phyloP scores from a whole-genome alignment of 2,329 filamentous ascomycete species.

The Fusarium lyarnte region DNA sequence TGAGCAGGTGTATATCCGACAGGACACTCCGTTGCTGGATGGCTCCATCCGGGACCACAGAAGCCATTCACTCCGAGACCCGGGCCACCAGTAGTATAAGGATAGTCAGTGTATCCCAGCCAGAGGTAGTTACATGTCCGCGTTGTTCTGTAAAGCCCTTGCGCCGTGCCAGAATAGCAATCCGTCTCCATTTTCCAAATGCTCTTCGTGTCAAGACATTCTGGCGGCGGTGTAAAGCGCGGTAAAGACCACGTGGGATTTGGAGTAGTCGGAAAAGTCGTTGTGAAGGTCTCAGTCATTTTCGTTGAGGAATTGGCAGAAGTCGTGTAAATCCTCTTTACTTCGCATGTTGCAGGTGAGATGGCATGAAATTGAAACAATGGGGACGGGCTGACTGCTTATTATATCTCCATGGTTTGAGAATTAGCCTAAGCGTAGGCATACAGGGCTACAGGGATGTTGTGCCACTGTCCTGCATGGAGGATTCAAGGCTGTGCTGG shows the following conservation, averaged over 20 bases:
- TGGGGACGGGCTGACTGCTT: no score
- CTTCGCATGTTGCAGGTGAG: fast-evolving
- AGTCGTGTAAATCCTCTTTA: fast-evolving
- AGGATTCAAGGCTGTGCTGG: background rate
- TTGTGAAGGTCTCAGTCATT: fast-evolving
- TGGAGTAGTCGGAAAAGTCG: background rate
- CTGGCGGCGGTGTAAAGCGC: background rate
- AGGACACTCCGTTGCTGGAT: background rate
- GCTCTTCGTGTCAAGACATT: background rate
- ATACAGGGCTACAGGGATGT: background rate
- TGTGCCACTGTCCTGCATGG: background rate
- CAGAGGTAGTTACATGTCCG: background rate
- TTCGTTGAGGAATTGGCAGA: background rate
- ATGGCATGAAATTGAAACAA: fast-evolving
- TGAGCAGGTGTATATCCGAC: background rate
- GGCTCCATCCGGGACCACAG: fast-evolving
- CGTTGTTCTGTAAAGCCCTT: background rate
- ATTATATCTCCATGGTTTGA: background rate
- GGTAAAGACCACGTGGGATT: background rate
- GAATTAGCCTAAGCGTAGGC: background rate
- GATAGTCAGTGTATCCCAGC: background rate
- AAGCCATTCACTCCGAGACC: fast-evolving
- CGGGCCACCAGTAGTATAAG: background rate
- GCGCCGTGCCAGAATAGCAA: background rate
- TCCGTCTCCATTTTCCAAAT: background rate